Conservation (phyloP, 2,329 filamentous ascomycete genomes). For the Thielaviopsis populi region DNA sequence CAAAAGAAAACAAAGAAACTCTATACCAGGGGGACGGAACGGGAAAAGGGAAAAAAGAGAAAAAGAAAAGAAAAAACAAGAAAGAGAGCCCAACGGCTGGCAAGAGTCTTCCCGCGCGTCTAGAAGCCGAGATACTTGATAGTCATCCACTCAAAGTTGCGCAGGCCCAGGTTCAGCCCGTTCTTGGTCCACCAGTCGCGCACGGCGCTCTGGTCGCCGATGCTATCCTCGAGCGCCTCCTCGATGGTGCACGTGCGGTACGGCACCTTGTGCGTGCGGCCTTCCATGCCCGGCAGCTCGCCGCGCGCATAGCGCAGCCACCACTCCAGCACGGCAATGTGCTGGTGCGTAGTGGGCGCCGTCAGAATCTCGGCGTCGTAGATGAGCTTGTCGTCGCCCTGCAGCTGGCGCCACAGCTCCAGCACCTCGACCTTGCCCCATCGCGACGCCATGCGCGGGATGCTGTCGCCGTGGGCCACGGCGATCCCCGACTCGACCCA, state of each 20-base stretch:
- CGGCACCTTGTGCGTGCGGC: slow-evolving; percentile 54
- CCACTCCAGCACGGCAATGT: slow-evolving; percentile 78
- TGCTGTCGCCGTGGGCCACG: slow-evolving; percentile 62
- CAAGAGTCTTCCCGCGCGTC: not conserved
- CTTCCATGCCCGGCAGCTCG: slow-evolving; percentile 38
- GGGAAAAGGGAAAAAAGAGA: not conserved
- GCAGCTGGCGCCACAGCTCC: slow-evolving; percentile 61
- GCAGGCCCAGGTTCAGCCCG: slow-evolving; percentile 64
- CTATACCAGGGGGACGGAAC: too few relatives aligned
- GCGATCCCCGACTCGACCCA: slow-evolving; percentile 74
- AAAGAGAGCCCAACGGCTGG: not conserved
- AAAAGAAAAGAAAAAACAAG: not conserved
- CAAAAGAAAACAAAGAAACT: not conserved
- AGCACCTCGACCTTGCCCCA: slow-evolving; percentile 75
- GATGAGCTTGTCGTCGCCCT: slow-evolving; percentile 50
- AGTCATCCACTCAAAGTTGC: slow-evolving; percentile 83
- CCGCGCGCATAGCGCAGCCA: slow-evolving; percentile 59
- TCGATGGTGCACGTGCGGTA: slow-evolving; percentile 95
- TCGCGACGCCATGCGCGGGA: slow-evolving; percentile 70
- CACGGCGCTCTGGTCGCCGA: slow-evolving; percentile 57
- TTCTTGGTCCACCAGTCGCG: slow-evolving; percentile 79
- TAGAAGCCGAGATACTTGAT: slow-evolving; percentile 47
- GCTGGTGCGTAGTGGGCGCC: slow-evolving; percentile 73
- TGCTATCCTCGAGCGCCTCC: slow-evolving; percentile 79
- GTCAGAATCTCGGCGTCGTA: slow-evolving; percentile 76